These are phyloP conservation scores for Umbelopsis ramanniana DNA, from an alignment of 192 early-diverging fungal species.

Conservation along the genomic window DNA sequence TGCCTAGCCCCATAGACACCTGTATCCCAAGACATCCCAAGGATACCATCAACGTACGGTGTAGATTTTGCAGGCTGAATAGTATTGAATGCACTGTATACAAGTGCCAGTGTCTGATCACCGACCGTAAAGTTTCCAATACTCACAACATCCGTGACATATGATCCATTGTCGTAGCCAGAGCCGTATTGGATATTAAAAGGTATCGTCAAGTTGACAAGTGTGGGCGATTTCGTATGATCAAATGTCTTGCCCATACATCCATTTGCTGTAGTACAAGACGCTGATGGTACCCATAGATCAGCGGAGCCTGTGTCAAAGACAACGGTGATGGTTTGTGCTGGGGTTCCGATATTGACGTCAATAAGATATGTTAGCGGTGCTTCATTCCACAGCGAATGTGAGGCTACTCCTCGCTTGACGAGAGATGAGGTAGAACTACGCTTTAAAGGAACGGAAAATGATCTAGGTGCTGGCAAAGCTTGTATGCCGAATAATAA, in stretches of 20 bases:
- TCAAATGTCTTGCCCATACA: constrained; percentile 32
- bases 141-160: constrained; percentile 30
- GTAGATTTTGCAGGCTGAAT: too few relatives aligned
- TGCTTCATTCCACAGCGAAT: background rate
- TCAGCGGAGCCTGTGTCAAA: constrained; percentile 96
- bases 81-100: too few relatives aligned
- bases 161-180: constrained; percentile 37
- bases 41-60: too few relatives aligned
- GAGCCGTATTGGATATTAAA: constrained; percentile 40
- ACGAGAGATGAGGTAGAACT: background rate
- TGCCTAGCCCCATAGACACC: too few relatives aligned
- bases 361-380: constrained; percentile 50
- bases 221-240: constrained; percentile 25
- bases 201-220: constrained; percentile 1
- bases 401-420: background rate
- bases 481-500: background rate
- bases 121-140: too few relatives aligned
- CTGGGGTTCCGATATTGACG: constrained; percentile 82
- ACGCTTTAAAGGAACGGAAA: background rate
- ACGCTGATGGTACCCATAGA: constrained; percentile 94
- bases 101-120: too few relatives aligned
- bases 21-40: too few relatives aligned
- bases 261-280: constrained; percentile 57
- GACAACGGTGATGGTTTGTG: constrained; percentile 89
- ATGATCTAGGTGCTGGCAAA: background rate